A percentile compares a stretch with the other conserved stretches of the same genome.
phyloP scores from a whole-genome alignment of 257 asterid genomes.

The Solanum bukasovii region DNA sequence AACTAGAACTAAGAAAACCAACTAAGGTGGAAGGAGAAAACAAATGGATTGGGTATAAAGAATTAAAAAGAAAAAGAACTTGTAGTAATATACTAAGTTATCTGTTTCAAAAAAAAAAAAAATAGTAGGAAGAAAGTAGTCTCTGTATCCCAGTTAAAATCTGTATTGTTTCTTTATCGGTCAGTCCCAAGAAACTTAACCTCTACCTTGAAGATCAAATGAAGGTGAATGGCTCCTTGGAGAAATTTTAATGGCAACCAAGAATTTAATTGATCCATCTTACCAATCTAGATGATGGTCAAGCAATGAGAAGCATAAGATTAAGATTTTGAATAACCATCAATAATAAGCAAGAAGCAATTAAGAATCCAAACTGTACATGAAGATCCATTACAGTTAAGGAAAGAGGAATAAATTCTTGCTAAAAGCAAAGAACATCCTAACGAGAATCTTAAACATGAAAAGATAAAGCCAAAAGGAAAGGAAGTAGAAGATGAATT shows the following conservation, averaged over 20 bases:
- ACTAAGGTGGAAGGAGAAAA: neutral
- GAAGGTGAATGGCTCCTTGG: neutral
- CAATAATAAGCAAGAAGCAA: slow-evolving; percentile 1
- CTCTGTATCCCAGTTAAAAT: neutral
- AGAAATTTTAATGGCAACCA: neutral
- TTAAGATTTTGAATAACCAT: slow-evolving; percentile 2
- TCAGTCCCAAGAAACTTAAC: neutral
- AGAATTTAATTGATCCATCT: neutral
- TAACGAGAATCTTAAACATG: neutral
- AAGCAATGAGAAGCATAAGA: neutral
- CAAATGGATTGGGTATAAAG: neutral
- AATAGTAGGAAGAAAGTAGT: neutral
- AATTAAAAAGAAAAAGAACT: neutral
- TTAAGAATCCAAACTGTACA: neutral
- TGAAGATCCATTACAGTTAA: neutral
- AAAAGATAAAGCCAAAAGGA: neutral
- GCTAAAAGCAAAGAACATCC: neutral
- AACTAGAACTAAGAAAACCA: neutral
- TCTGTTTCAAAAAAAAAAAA: neutral
- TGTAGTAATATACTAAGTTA: neutral
- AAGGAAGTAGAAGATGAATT: neutral
- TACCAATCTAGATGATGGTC: neutral
- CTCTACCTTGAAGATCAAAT: neutral
- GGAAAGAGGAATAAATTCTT: neutral
- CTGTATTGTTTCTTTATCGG: neutral